These are phyloP conservation scores for Fonsecaea multimorphosa DNA, from an alignment of 2,329 filamentous ascomycete genomes.

Conservation along the genomic window DNA sequence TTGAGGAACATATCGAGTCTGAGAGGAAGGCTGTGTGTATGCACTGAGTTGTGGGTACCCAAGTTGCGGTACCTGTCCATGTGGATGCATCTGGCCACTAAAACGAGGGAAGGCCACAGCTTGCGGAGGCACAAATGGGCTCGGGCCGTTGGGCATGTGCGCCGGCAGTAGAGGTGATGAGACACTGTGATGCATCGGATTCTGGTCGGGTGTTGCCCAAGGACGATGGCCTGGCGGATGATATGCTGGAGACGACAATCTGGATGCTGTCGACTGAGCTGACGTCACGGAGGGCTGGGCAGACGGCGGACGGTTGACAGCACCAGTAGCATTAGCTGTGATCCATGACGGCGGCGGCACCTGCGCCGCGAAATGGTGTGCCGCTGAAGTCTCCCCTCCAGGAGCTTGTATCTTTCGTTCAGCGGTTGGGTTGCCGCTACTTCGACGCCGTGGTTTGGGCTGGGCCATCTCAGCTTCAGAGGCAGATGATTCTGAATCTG, in stretches of 20 bases:
- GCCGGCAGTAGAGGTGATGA: constrained; percentile 36
- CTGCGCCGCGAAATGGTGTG: constrained; percentile 23
- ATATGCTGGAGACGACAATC: constrained; percentile 31
- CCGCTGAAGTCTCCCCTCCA: constrained; percentile 16
- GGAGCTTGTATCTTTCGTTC: constrained; percentile 25
- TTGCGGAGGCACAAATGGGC: constrained; percentile 26
- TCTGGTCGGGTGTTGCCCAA: constrained; percentile 36
- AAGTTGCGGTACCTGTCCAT: background rate
- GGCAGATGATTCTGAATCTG: constrained; percentile 35
- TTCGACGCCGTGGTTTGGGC: constrained; percentile 26
- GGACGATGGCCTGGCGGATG: constrained; percentile 35
- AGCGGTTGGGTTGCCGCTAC: constrained; percentile 24
- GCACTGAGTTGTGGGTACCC: background rate
- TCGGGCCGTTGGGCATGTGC: constrained; percentile 31
- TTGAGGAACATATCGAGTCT: constrained; percentile 28
- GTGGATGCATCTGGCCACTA: constrained; percentile 13
- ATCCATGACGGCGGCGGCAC: constrained; percentile 20
- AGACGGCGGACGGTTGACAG: constrained; percentile 21
- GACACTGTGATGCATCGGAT: constrained; percentile 33
- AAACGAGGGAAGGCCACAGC: constrained; percentile 27
- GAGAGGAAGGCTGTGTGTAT: constrained; percentile 5
- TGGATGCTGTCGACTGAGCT: constrained; percentile 28
- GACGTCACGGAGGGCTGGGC: constrained; percentile 27
- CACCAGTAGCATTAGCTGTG: constrained; percentile 3
- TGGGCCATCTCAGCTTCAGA: constrained; percentile 34